Evolutionary conservation across 1,284 basidiomycete genomes (phyloP).

Genomic region (Melampsora americana): DNA sequence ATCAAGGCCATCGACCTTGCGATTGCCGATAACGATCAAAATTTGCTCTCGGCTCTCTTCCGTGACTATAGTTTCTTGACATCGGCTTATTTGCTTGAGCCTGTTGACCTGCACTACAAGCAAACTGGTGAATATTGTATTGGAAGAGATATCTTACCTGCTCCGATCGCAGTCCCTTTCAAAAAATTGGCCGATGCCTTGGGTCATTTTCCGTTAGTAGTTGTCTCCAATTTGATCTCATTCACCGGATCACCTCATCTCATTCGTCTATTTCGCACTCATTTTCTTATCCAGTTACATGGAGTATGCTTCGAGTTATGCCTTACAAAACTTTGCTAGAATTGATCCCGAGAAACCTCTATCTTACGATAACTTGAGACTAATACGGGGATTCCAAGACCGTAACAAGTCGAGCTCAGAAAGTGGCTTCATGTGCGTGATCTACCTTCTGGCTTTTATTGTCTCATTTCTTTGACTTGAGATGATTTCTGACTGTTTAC

Average conservation of each 20-base stretch:
- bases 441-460: not conserved
- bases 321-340: constrained; percentile 50
- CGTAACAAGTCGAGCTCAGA: constrained; percentile 49
- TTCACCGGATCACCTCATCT: no score
- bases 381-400: constrained; percentile 51
- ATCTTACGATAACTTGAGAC: constrained; percentile 50
- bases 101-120: constrained; percentile 49
- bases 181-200: constrained; percentile 50
- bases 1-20: constrained; percentile 46
- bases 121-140: constrained; percentile 50
- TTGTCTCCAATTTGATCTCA: constrained; percentile 33
- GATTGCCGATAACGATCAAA: constrained; percentile 46
- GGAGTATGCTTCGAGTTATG: constrained; percentile 50
- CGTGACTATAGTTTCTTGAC: constrained; percentile 52
- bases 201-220: constrained; percentile 49
- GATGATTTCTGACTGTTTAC: no score
- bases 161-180: constrained; percentile 49
- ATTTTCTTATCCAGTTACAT: not conserved
- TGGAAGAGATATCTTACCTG: constrained; percentile 48
- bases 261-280: not conserved
- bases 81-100: constrained; percentile 52
- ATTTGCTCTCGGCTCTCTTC: constrained; percentile 52
- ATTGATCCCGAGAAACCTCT: constrained; percentile 43
- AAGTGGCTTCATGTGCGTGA: constrained; percentile 51
- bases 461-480: no score